Base-by-base conservation (phyloP, 2,329 filamentous ascomycete species). In the Colletotrichum caudatum region DNA sequence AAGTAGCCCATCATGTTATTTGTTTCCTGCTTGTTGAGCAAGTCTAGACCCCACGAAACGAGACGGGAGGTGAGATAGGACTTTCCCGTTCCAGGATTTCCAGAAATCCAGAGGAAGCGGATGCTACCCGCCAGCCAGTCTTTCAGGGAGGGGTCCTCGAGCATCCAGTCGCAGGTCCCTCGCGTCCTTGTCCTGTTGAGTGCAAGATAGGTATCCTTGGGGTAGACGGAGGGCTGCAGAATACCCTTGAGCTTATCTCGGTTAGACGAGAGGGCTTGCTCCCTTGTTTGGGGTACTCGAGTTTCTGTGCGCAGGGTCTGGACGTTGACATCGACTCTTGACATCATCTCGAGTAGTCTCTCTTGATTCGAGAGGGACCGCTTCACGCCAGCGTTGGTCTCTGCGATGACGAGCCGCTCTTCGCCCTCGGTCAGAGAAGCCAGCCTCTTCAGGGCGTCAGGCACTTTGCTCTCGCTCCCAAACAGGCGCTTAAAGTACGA, bases 161-260 rank as follows among this genome's bases (percentile, higher is more conserved):
- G 76, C 11, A 87, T 77, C 85, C 85, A 87, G 50, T 85, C 81
- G 33, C 85, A 84, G 0, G 85, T 87, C 0, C 80, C 81, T 1
- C 78, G 76, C 0, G 85, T 80, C 5, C 81, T 78, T 1, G 79
- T 79, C 66, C 81, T 82, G 29, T 79, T 81, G 56, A 86, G 84
- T 29, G 79, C 78, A 5, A 79, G 78, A 69, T 80, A 85, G 33
- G 78, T 80, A 66, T 86, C 84, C 23, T 83, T 79, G 0, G 84
- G 80, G 33, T 81, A 84, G 0, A 81, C 82, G 0, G 83, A 84
- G 0, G 85, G 85, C 29, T 78, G 77, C 0, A 86, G 66, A 0
- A 85, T 78, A 23, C 80, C 78, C 53, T 81, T 82, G 11, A 85
- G 74, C 23, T 78, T 80, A 46, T 84, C 81, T 46, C 80, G 76